phyloP scores from a whole-genome alignment of 208 protist species.

The Phytomonas sp. region DNA sequence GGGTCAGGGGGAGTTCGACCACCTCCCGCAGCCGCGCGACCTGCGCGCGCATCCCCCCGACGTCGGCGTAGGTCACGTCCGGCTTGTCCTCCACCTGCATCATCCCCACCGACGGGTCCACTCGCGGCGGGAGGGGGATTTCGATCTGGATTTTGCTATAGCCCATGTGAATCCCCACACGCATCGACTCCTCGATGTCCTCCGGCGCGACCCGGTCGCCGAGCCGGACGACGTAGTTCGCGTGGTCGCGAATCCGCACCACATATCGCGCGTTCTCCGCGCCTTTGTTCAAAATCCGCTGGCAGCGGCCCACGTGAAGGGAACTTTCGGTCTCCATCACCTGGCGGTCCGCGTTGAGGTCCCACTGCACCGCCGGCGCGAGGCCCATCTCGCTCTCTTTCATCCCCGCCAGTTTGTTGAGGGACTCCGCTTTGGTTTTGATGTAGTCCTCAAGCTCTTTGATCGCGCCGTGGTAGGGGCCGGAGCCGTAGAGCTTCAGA shows the following conservation, averaged over 20 bases:
- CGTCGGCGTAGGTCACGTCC: slow-evolving; percentile 99
- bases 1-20: slow-evolving; percentile 98
- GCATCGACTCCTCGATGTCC: slow-evolving; percentile 99
- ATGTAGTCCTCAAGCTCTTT: slow-evolving; percentile 97
- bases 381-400: slow-evolving; percentile 99
- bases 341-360: slow-evolving; percentile 96
- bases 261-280: slow-evolving; percentile 95
- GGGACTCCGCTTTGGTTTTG: slow-evolving; percentile 89
- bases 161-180: slow-evolving; percentile 96
- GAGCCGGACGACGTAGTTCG: slow-evolving; percentile 99
- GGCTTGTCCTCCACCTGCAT: slow-evolving; percentile 99
- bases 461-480: slow-evolving; percentile 95
- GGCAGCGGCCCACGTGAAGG: slow-evolving; percentile 98
- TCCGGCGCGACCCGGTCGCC: slow-evolving; percentile 97
- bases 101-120: slow-evolving; percentile 99
- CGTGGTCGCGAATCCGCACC: slow-evolving; percentile 96
- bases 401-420: slow-evolving; percentile 96
- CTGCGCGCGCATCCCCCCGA: slow-evolving; percentile 99
- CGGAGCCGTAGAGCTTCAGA: slow-evolving; percentile 96
- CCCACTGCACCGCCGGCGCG: slow-evolving; percentile 97
- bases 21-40: slow-evolving; percentile 99
- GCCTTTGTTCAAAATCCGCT: slow-evolving; percentile 97
- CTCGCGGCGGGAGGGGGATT: slow-evolving; percentile 99
- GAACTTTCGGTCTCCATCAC: slow-evolving; percentile 95
- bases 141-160: slow-evolving; percentile 99